Percentiles rank a stretch among this genome's conserved stretches.
Conservation (phyloP, 768 basidiomycete genomes). For the Termitomyces sp. region DNA sequence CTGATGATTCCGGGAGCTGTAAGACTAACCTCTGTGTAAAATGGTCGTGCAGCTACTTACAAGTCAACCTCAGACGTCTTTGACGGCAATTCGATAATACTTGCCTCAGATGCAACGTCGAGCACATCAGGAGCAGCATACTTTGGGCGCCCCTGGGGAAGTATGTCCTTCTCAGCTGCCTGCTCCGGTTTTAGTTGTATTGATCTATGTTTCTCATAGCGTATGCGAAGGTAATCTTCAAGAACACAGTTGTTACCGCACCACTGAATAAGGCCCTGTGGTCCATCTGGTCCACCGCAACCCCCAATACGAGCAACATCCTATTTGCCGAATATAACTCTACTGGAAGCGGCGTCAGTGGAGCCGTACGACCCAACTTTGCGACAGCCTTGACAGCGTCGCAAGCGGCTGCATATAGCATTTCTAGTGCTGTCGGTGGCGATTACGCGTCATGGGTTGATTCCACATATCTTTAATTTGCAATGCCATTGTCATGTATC, state of each 20-base stretch:
- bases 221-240: conserved; percentile 44
- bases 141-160: conserved; percentile 42
- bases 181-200: not conserved
- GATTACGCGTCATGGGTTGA: conserved; percentile 44
- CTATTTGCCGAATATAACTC: conserved; percentile 7
- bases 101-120: conserved; percentile 17
- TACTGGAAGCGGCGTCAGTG: conserved; percentile 1
- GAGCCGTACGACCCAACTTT: conserved; percentile 27
- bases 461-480: conserved; percentile 21
- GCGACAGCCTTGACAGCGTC: conserved; percentile 29
- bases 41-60: not conserved
- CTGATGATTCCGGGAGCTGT: conserved; percentile 43
- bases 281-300: conserved; percentile 3
- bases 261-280: conserved; percentile 30
- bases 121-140: conserved; percentile 17
- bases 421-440: conserved; percentile 40
- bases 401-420: conserved; percentile 31
- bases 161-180: conserved; percentile 18
- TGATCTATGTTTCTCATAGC: conserved; percentile 17
- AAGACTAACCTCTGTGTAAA: conserved; percentile 12
- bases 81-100: conserved; percentile 36
- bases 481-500: not conserved
- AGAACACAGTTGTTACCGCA: conserved; percentile 34
- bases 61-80: conserved; percentile 29
- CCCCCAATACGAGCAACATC: conserved; percentile 1